Evolutionary conservation across 306 rosid genomes (phyloP).

Genomic region (Sophora flavescens): DNA sequence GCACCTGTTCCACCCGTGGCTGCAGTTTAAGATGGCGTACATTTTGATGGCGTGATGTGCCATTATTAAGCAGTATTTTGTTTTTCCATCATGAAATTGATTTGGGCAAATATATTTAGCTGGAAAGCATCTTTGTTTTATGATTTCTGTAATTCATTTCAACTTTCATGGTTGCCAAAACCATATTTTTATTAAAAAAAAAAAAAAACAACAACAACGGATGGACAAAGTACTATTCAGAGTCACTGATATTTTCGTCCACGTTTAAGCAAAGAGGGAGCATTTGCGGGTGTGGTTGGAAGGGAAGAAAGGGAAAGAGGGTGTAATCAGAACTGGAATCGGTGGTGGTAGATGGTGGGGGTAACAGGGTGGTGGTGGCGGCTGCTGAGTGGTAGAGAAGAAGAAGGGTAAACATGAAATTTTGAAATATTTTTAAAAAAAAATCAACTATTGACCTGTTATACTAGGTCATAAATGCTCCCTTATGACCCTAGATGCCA

Average conservation of each 20-base stretch:
- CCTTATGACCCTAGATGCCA: no score
- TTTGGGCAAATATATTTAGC: slow-evolving; percentile 82
- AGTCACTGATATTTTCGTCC: not conserved
- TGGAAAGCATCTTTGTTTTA: slow-evolving; percentile 63
- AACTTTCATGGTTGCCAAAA: slow-evolving; percentile 53
- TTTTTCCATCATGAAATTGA: slow-evolving; percentile 57
- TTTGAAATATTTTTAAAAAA: no score
- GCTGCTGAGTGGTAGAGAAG: no score
- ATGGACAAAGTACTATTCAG: not conserved
- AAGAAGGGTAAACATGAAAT: no score
- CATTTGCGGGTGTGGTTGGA: no score
- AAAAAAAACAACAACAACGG: no score
- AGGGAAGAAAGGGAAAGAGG: no score
- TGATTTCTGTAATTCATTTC: slow-evolving; percentile 73
- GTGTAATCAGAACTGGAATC: no score
- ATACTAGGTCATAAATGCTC: no score
- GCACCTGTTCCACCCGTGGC: slow-evolving; percentile 80
- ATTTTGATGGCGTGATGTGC: slow-evolving; percentile 85
- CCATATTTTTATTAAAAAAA: slow-evolving; percentile 50
- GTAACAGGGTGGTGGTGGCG: no score
- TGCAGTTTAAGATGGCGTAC: slow-evolving; percentile 88
- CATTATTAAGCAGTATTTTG: slow-evolving; percentile 68
- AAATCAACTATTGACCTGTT: no score
- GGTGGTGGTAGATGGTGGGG: no score
- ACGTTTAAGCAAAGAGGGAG: not conserved